Base-by-base conservation (phyloP, 1,284 basidiomycete genomes). In the Termitomyces sp. region DNA sequence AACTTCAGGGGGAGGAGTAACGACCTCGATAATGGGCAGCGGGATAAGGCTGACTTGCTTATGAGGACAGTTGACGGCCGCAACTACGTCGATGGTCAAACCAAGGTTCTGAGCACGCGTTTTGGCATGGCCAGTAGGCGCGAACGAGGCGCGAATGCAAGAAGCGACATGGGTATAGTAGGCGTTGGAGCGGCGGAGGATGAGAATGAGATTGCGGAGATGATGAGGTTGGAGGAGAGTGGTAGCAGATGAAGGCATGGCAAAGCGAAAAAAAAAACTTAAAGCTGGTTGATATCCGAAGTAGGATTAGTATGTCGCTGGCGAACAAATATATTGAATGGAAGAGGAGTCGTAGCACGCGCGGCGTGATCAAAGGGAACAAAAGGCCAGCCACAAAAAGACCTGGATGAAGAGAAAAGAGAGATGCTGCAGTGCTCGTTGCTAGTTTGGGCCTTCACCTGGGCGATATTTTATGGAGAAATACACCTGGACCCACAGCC, bases 51-150 rank as follows among this genome's bases (percentile, higher is more conserved):
- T 76, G 53, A 82, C 68, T 5, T 67, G 58, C 21, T 57, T 62
- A 13, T 66, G 65, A 2, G 75, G 70, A 53, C 73, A 74, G 7
- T 64, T 67, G 21, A 67, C 61, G 0, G 82, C 82, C 36, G 68
- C 68, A 8, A 61, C 50, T 28, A 73, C 72, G 63, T 79, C 68
- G 42, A 84, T 66, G 30, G 57, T 59, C 7, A 83, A 74, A 9
- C 73, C 70, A 12, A 76, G 70, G 24, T 62, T 58, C 17, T 56
- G 58, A 8, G 82, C 82, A 28, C 69, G 74, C 2, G 64, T 71
- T 46, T 73, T 74, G 0, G 80, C 80, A 61, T 76, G 76, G 58
- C 68, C 58, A 0, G 74, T 77, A 12, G 66, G 73, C 7, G 52
- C 62, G 28, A 67, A 59, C 28, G 65, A 55, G 52, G 61, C 53